phyloP scores from a whole-genome alignment of 106 monocot species.

The Allium fistulosum region DNA sequence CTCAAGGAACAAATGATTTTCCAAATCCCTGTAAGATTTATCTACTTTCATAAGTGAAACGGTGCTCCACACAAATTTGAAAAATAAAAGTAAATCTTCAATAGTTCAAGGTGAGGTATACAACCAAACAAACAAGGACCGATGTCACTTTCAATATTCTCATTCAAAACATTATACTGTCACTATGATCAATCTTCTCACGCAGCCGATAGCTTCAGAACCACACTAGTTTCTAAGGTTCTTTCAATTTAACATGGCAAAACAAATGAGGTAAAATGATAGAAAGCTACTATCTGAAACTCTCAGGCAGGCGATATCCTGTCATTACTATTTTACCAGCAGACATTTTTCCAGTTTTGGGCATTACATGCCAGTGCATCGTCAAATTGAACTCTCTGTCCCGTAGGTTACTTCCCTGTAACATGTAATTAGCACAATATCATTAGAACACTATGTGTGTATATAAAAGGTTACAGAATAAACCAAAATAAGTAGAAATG shows the following conservation, averaged over 20 bases:
- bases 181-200: not conserved
- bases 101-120: too few species aligned
- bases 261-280: not conserved
- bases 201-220: not conserved
- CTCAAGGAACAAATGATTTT: too few species aligned
- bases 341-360: constrained; percentile 86
- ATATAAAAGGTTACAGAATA: too few species aligned
- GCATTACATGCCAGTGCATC: constrained; percentile 95
- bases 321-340: constrained; percentile 80
- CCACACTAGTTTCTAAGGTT: not conserved
- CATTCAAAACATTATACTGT: too few species aligned
- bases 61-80: too few species aligned
- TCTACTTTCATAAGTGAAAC: too few species aligned
- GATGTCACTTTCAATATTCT: too few species aligned
- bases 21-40: too few species aligned
- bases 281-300: constrained; percentile 39
- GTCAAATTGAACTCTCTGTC: constrained; percentile 78
- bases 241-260: not conserved
- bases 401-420: constrained; percentile 73
- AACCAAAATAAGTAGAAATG: too few species aligned
- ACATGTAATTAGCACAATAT: not conserved
- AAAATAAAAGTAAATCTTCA: too few species aligned
- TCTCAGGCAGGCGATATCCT: constrained; percentile 70
- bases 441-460: not conserved
- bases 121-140: too few species aligned